Evolutionary conservation across 1,284 basidiomycete species (phyloP).

Genomic region (Ustilago sp.): DNA sequence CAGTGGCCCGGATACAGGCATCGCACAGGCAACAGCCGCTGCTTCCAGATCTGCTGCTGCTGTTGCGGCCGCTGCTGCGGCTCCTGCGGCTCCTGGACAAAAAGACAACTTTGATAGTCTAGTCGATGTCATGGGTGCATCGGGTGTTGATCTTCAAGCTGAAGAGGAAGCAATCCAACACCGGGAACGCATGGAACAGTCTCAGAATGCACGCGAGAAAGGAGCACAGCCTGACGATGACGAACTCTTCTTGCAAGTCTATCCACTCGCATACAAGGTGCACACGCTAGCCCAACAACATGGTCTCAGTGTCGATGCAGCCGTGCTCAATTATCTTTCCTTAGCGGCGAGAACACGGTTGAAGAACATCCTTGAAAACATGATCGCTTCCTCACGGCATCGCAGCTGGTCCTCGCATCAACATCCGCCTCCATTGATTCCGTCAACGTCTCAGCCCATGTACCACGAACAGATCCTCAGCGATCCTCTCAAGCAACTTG

Average conservation of each 20-base stretch:
- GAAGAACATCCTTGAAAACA: conserved; percentile 65
- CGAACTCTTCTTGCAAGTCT: conserved; percentile 61
- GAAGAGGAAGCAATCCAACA: conserved; percentile 65
- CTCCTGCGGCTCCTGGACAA: conserved; percentile 22
- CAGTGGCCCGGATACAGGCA: conserved; percentile 9
- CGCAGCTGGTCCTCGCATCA: conserved; percentile 66
- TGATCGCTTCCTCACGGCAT: conserved; percentile 65
- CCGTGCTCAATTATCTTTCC: conserved; percentile 66
- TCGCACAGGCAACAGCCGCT: conserved; percentile 7
- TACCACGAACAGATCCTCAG: conserved; percentile 64
- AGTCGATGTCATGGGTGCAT: conserved; percentile 63
- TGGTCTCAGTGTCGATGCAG: conserved; percentile 63
- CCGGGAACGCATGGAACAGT: conserved; percentile 50
- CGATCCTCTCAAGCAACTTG: conserved; percentile 63
- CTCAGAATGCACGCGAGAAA: conserved; percentile 27
- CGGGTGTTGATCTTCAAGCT: conserved; percentile 64
- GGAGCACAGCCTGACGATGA: conserved; percentile 39
- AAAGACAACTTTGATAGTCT: conserved; percentile 59
- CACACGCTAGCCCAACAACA: conserved; percentile 59
- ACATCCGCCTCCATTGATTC: conserved; percentile 55
- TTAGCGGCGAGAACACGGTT: conserved; percentile 62
- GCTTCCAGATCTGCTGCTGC: conserved; percentile 10
- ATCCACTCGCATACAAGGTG: conserved; percentile 61
- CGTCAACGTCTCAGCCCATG: conserved; percentile 42
- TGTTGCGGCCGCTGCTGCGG: background rate